Evolutionary conservation across 2,329 filamentous ascomycete genomes (phyloP).

Genomic region (Hortaea sp.): DNA sequence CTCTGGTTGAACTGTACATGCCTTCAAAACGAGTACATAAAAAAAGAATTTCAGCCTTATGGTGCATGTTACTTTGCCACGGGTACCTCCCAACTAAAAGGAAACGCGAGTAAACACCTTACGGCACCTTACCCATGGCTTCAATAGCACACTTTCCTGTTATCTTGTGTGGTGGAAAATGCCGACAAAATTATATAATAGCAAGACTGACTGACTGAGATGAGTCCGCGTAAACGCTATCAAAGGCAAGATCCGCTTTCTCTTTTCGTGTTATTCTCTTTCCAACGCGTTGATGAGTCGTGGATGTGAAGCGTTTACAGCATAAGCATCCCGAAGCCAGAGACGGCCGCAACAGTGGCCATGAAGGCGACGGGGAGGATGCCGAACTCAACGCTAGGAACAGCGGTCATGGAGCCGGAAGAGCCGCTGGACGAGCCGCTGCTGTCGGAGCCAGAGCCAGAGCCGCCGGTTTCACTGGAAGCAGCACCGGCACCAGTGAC

Average conservation of each 20-base stretch:
- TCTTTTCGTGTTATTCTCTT: background rate
- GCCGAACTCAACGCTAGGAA: conserved; percentile 10
- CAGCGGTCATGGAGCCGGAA: conserved; percentile 9
- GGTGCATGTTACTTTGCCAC: no score
- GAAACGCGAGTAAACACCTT: no score
- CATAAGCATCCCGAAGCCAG: conserved; percentile 24
- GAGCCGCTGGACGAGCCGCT: conserved; percentile 12
- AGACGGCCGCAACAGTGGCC: conserved; percentile 15
- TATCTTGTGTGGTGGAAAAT: no score
- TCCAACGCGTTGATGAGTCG: background rate
- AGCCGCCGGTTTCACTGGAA: conserved; percentile 17
- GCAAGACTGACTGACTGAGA: no score
- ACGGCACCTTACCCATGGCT: no score
- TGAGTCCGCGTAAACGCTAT: background rate
- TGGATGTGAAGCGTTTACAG: conserved; percentile 11
- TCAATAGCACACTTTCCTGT: no score
- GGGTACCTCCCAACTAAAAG: no score
- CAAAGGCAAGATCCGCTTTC: background rate
- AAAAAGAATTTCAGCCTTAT: no score
- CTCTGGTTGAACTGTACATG: no score
- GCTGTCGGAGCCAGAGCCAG: conserved; percentile 8
- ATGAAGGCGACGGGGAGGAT: conserved; percentile 19
- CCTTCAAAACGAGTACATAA: no score
- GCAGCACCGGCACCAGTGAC: conserved; percentile 26
- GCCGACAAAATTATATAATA: no score